Conservation (phyloP, 2,329 filamentous ascomycete genomes). For the Arthroderma sp. region DNA sequence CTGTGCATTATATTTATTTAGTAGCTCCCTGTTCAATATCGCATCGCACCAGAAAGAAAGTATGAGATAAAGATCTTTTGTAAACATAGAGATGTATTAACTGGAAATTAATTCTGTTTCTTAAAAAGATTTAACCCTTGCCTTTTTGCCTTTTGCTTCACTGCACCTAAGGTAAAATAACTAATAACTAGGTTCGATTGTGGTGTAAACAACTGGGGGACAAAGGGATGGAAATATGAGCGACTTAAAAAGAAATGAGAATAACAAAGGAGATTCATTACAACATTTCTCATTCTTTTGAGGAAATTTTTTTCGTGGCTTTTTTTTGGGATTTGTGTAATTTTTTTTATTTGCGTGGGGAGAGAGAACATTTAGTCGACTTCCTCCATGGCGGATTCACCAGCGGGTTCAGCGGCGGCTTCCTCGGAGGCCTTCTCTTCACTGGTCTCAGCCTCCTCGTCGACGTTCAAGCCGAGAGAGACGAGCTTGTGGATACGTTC, state of each 20-base stretch:
- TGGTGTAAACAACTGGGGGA: no score
- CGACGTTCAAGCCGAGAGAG: conserved; percentile 91
- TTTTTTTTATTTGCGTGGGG: not conserved
- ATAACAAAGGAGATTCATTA: conserved; percentile 4
- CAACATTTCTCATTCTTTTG: conserved; percentile 2
- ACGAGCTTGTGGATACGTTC: conserved; percentile 99
- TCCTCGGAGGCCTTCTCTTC: conserved; percentile 46
- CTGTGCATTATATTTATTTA: no score
- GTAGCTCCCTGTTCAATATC: no score
- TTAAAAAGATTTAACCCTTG: no score
- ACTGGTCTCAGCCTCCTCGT: conserved; percentile 68
- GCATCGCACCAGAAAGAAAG: no score
- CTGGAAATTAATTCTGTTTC: no score
- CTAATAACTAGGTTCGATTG: no score
- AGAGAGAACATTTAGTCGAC: conserved; percentile 59
- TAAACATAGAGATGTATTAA: no score
- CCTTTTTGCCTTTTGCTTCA: no score
- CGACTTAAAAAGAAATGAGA: not conserved
- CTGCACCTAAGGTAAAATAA: no score
- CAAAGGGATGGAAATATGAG: not conserved
- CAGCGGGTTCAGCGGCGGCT: conserved; percentile 50
- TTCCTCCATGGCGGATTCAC: conserved; percentile 98
- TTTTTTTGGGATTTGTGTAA: not conserved
- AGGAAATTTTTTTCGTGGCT: not conserved
- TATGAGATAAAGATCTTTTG: no score